Percentiles rank a stretch among this genome's conserved stretches.
These are phyloP conservation scores for Aspergillus bertholletiae DNA, from an alignment of 495 filamentous ascomycete species.

Conservation along the genomic window DNA sequence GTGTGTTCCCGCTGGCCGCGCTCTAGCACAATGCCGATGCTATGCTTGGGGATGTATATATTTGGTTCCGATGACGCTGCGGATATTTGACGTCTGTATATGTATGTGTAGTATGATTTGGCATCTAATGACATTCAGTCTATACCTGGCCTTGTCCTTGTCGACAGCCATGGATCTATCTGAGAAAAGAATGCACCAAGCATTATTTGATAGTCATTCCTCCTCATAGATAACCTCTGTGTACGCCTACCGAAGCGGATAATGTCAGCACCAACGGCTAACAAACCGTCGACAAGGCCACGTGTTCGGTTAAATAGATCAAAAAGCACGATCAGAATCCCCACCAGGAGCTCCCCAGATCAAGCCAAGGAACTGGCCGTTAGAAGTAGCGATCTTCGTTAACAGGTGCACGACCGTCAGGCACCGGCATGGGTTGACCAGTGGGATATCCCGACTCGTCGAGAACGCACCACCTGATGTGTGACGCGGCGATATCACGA, in stretches of 20 bases:
- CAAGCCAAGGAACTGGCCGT: neutral
- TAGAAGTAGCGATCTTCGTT: neutral
- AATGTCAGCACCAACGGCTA: neutral
- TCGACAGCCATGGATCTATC: too few relatives aligned
- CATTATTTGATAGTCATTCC: too few relatives aligned
- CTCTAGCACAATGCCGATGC: neutral
- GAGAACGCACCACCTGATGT: neutral
- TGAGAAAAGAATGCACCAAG: too few relatives aligned
- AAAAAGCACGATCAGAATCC: neutral
- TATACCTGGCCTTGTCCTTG: too few relatives aligned
- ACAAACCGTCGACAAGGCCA: neutral
- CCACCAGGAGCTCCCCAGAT: neutral
- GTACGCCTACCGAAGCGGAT: neutral
- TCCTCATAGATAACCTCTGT: too few relatives aligned
- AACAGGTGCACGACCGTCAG: neutral
- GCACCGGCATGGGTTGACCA: neutral
- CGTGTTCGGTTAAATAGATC: neutral
- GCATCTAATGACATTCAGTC: neutral
- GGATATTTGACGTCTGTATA: neutral
- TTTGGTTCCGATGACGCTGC: neutral
- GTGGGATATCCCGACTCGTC: neutral
- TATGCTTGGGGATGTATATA: neutral
- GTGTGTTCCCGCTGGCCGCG: neutral
- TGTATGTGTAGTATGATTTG: neutral
- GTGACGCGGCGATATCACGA: neutral